Evolutionary conservation across 2,329 filamentous ascomycete genomes (phyloP), one percentile per base, ranked within the genome.

Genomic region (Pyrenochaeta sp.): DNA sequence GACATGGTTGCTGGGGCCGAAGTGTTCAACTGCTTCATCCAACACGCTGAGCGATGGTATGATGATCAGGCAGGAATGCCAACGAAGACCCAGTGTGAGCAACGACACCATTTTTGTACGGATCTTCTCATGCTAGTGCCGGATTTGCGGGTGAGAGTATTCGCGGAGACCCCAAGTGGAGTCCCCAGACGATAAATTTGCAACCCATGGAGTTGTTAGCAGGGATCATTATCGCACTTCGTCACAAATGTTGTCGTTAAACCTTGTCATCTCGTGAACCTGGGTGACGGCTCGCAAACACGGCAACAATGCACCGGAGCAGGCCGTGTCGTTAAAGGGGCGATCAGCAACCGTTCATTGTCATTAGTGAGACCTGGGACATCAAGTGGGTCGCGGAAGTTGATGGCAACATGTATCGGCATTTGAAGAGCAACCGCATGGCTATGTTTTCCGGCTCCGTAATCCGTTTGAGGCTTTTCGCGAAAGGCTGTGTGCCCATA

Each of bases 101-200:
- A 19, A 49, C 49, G 44, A 7, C 32, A 40, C 28, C 53, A 54
- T 36, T 55, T 61, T 65, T 67, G 54, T 67, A 66, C 37, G 43
- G 22, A 13, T 43, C 7, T n/a, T 12, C 45, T 44, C 44, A 34
- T 59, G 45, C n/a, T 44, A 12, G 40, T 48, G 45, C 51, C 52
- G 52, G 50, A 55, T 28, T 15, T 10, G 27, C 22, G 27, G 12
- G 22, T 39, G 52, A 56, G 37, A 12, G 22, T 24, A 24, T 47
- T 50, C 37, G 48, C 44, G 58, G 48, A 54, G 50, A 42, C 55
- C 28, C 37, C 50, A 52, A 56, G 58, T 63, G 67, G 67, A 66
- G 64, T 58, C 64, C 61, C 65, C 65, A 46, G 67, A 64, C 36
- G 19, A 22, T 50, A 36, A 47, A 46, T 48, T 50, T 54, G 62